A percentile compares a stretch with the other conserved stretches of the same genome.
Conservation (phyloP, 163 green algal genomes). For the Chlorella variabilis region DNA sequence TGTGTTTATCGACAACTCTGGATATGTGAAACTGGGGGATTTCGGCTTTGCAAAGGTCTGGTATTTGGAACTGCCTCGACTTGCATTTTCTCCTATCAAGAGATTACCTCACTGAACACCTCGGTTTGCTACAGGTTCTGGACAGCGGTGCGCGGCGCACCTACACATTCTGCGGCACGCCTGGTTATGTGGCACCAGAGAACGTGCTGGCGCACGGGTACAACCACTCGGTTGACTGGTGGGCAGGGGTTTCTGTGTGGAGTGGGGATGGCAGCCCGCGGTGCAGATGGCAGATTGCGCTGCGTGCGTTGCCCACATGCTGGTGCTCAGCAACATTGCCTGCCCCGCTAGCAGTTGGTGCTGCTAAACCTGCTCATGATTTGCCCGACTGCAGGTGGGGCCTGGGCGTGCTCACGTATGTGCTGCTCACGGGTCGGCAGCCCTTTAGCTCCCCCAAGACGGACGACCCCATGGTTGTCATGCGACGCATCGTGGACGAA, state of each 20-base stretch:
- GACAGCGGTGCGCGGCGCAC: constrained; percentile 78
- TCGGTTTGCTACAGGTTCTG: constrained; percentile 69
- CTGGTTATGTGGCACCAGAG: constrained; percentile 97
- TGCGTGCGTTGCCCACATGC: no score
- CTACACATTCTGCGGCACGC: constrained; percentile 98
- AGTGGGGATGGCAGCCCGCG: no score
- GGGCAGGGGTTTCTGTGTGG: no score
- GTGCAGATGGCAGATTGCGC: no score
- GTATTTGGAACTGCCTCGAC: no score
- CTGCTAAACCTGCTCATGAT: not conserved
- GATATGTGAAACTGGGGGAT: constrained; percentile 96
- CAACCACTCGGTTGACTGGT: constrained; percentile 95
- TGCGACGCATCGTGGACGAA: constrained; percentile 96
- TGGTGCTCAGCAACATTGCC: no score
- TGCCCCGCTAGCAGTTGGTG: not conserved
- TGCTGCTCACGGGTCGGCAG: constrained; percentile 94
- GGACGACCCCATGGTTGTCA: constrained; percentile 96
- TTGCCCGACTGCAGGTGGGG: constrained; percentile 63
- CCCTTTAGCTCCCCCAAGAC: constrained; percentile 94
- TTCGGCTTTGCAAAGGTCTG: constrained; percentile 96
- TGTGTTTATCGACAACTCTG: constrained; percentile 92
- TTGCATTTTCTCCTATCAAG: no score
- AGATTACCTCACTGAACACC: no score
- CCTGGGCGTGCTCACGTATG: constrained; percentile 94
- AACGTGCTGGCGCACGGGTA: constrained; percentile 97